phyloP scores from a whole-genome alignment of 495 filamentous ascomycete genomes.

The Penicillium dipodomyicola region DNA sequence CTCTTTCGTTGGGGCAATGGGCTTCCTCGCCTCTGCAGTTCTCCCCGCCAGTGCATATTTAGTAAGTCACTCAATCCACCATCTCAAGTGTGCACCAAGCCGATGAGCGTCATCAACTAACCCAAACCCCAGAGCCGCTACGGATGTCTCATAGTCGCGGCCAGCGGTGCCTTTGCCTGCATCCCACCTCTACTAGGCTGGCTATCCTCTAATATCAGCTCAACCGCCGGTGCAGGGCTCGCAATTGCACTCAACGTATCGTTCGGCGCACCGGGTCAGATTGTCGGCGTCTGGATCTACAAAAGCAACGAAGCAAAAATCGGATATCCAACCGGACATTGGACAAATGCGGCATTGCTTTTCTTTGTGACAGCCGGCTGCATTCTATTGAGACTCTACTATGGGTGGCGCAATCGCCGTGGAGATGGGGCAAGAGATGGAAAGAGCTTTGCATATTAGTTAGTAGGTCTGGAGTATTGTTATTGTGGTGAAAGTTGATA shows the following conservation, averaged over 20 bases:
- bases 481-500: neutral
- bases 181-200: slow-evolving; percentile 67
- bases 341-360: slow-evolving; percentile 52
- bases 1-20: slow-evolving; percentile 59
- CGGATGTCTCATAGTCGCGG: slow-evolving; percentile 65
- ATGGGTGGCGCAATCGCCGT: slow-evolving; percentile 36
- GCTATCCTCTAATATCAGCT: slow-evolving; percentile 65
- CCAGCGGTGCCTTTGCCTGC: slow-evolving; percentile 55
- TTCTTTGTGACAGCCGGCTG: slow-evolving; percentile 38
- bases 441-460: slow-evolving; percentile 36
- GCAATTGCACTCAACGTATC: slow-evolving; percentile 68
- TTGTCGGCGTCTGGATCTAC: slow-evolving; percentile 72
- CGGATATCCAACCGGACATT: slow-evolving; percentile 68
- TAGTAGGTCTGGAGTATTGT: neutral
- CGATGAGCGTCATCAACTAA: neutral
- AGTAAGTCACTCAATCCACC: slow-evolving; percentile 26
- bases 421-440: slow-evolving; percentile 19
- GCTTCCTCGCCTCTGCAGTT: slow-evolving; percentile 63
- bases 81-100: neutral
- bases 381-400: slow-evolving; percentile 38
- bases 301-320: slow-evolving; percentile 55
- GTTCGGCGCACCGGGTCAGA: slow-evolving; percentile 65
- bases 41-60: slow-evolving; percentile 59
- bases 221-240: slow-evolving; percentile 61
- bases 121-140: slow-evolving; percentile 51